A percentile compares a stretch with the other conserved stretches of the same genome.
These are phyloP conservation scores for Trichoderma asperellum DNA, from an alignment of 2,329 filamentous ascomycete species.

Conservation along the genomic window DNA sequence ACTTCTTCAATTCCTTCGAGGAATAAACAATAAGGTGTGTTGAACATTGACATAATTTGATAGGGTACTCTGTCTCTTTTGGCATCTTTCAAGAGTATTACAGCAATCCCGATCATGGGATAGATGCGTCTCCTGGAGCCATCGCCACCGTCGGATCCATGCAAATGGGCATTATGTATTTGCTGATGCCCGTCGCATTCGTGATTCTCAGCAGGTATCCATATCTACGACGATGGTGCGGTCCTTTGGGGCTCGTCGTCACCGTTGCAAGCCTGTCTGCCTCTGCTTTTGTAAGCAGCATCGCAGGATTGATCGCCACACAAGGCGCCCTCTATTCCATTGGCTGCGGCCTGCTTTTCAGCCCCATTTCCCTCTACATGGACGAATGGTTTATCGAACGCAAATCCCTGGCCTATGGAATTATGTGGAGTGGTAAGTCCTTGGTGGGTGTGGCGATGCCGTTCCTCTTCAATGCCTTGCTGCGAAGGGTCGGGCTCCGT, in stretches of 20 bases:
- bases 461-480: constrained; percentile 56
- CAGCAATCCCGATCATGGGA: constrained; percentile 60
- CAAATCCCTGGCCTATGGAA: constrained; percentile 64
- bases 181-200: constrained; percentile 55
- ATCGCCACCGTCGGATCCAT: constrained; percentile 41
- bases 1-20: not conserved
- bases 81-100: constrained; percentile 75
- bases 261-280: constrained; percentile 57
- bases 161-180: constrained; percentile 57
- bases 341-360: constrained; percentile 59
- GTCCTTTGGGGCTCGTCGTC: constrained; percentile 51
- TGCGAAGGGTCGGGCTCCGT: constrained; percentile 54
- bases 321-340: constrained; percentile 66
- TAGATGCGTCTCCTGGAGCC: constrained; percentile 56
- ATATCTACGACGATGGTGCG: constrained; percentile 47
- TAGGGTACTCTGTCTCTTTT: constrained; percentile 69
- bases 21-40: too few relatives aligned
- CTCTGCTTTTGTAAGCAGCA: constrained; percentile 56
- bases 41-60: not conserved
- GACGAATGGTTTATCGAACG: constrained; percentile 65
- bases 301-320: constrained; percentile 59
- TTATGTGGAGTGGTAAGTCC: constrained; percentile 62
- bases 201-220: constrained; percentile 50
- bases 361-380: constrained; percentile 60
- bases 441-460: constrained; percentile 54